Evolutionary conservation across 352 stramenopile genomes (phyloP).

Genomic region (Globisporangium polare): DNA sequence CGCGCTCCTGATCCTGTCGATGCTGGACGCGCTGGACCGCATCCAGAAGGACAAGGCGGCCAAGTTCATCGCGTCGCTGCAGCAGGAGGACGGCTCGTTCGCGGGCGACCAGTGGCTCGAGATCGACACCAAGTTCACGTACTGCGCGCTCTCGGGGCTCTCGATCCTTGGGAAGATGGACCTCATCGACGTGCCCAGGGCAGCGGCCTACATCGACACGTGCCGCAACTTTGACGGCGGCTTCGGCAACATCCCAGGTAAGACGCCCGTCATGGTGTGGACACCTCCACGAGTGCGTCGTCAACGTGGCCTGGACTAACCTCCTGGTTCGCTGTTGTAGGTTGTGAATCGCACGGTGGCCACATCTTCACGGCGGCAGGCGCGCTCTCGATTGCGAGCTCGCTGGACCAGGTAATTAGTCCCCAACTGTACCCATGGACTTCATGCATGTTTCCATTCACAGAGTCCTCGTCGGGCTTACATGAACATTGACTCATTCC

Average conservation of each 20-base stretch:
- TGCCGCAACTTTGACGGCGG: slow-evolving; percentile 98
- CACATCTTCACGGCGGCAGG: slow-evolving; percentile 98
- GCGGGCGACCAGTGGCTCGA: slow-evolving; percentile 96
- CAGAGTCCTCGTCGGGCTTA: no score
- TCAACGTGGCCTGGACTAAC: no score
- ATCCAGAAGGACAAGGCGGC: slow-evolving; percentile 81
- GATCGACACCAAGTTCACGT: slow-evolving; percentile 99
- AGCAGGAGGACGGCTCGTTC: slow-evolving; percentile 97
- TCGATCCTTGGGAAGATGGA: slow-evolving; percentile 90
- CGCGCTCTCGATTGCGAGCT: slow-evolving; percentile 88
- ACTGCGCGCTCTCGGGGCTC: slow-evolving; percentile 96
- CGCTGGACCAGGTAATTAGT: slow-evolving; percentile 51
- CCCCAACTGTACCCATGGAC: no score
- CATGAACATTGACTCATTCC: background rate
- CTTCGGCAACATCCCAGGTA: slow-evolving; percentile 78
- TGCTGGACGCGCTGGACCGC: slow-evolving; percentile 85
- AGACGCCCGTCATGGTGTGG: background rate
- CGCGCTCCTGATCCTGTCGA: slow-evolving; percentile 96
- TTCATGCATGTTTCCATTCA: no score
- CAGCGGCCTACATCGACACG: slow-evolving; percentile 91
- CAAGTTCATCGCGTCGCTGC: slow-evolving; percentile 84
- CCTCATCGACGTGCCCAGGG: slow-evolving; percentile 84
- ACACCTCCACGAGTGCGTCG: slow-evolving; percentile 42
- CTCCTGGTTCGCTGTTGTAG: slow-evolving; percentile 60
- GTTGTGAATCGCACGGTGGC: slow-evolving; percentile 96